Base-by-base conservation (phyloP, 164 flowering plant genomes). In the Stephania cephalantha region DNA sequence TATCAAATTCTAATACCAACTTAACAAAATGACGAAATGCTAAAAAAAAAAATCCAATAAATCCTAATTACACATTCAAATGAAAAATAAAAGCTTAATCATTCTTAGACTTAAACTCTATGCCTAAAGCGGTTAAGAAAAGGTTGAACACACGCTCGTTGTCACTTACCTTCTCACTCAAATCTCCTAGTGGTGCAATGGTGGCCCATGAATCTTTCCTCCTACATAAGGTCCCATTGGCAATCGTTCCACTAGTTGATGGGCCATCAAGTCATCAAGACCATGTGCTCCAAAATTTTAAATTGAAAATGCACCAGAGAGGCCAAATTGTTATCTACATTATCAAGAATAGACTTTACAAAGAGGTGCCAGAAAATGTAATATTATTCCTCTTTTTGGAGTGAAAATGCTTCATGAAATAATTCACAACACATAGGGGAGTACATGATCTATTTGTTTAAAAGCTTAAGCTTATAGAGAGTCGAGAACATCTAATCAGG, bases 221-320 rank as follows among this genome's bases (percentile, higher is more conserved):
- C 99, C 99, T 15, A 87, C 86, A 68, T 89, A 96, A 71, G 98
- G 97, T 80, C 95, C 99, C 98, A 94, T 94, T 46, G 99, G 99
- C 79, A 96, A 96, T 82, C 97, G 87, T 83, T 96, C 99, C 75
- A 96, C 98, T 53, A 96, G 84, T n/a, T 93, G 98, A 87, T 96
- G 99, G 52, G 88, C 94, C 97, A 90, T 91, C 81, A 96, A 82
- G 80, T 90, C 97, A 85, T 94, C 99, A 71, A 96, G 88, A 45
- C 98, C 99, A 84, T 93, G 35, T 31, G 35, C 35, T 31, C 35
- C 35, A 31, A 31, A 31, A 1, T 31, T 31, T n/a, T n/a, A n/a
- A n/a, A n/a, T 31, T 31, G 1, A 31, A 31, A 31, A 31, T 31
- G 35, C 35, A 31, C 35, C 35, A 31, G 35, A 31, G 35, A 31